phyloP scores from a whole-genome alignment of 2,329 filamentous ascomycete species.

The Fusarium burgessii region DNA sequence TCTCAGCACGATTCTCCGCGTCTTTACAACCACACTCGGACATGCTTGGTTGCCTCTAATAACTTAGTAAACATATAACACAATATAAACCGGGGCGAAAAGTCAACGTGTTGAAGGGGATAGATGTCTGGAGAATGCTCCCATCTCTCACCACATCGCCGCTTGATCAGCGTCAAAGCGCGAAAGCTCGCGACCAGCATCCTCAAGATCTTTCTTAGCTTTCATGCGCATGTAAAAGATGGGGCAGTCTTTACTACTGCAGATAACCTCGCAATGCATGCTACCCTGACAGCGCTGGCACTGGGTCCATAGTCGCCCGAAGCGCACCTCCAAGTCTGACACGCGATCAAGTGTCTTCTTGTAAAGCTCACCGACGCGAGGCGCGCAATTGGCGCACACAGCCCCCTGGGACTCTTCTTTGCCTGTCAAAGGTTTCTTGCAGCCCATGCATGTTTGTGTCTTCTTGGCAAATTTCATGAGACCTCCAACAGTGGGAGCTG shows the following conservation, averaged over 20 bases:
- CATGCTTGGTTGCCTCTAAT: constrained; percentile 1
- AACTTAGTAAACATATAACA: constrained; percentile 3
- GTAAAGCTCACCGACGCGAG: constrained; percentile 91
- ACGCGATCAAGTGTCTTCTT: constrained; percentile 89
- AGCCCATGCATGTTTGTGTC: constrained; percentile 98
- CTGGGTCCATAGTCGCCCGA: constrained; percentile 95
- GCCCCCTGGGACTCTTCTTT: constrained; percentile 86
- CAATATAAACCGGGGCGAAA: constrained; percentile 5
- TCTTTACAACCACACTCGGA: constrained; percentile 12
- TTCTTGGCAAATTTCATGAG: constrained; percentile 99
- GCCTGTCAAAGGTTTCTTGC: constrained; percentile 91
- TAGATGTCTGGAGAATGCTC: background rate
- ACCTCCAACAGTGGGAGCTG: constrained; percentile 89
- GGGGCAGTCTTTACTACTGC: constrained; percentile 93
- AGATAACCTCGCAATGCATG: constrained; percentile 98
- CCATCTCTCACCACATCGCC: constrained; percentile 64
- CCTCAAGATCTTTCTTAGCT: constrained; percentile 98
- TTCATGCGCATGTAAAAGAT: constrained; percentile 99
- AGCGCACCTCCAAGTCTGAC: constrained; percentile 91
- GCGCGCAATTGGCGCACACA: constrained; percentile 87
- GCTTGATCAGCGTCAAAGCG: constrained; percentile 90
- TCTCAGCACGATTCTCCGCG: constrained; percentile 13
- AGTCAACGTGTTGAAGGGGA: background rate
- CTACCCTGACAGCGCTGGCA: constrained; percentile 98
- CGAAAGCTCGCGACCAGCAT: constrained; percentile 88